Evolutionary conservation across 768 basidiomycete genomes (phyloP), one percentile per base, ranked within the genome.

Genomic region (Rhodotorula diobovata): DNA sequence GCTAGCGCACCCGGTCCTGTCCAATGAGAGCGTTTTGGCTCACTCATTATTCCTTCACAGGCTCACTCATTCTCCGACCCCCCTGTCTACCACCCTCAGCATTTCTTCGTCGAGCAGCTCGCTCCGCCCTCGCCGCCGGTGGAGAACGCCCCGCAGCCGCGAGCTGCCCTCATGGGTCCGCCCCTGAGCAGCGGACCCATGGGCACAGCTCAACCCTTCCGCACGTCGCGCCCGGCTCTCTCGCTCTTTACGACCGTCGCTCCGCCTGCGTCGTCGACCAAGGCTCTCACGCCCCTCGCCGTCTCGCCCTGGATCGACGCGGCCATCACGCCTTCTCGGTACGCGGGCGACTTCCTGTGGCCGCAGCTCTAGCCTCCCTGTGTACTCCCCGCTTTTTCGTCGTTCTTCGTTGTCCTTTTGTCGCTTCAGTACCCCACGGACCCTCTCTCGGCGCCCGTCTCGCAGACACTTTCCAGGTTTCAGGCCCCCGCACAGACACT

Each of bases 271-370:
- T 34, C 34, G 18, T 1, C 46, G 12, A n/a, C 39, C 39, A 66
- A 50, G 43, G 43, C 34, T 5, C 54, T 43, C 5, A 54, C 64
- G 51, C 51, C 61, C 8, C 51, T 65, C 21, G 18, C 55, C n/a
- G 8, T 63, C 30, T 63, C 65, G 23, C 64, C 61, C 0, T 71
- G 70, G 70, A 56, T 67, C 58, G 66, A 71, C 62, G n/a, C 66
- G 16, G 62, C 66, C 21, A 57, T 63, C 35, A 71, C 70, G 14
- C 70, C 70, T 0, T 67, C 70, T 10, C 70, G 70, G 21, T 71
- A 71, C 57, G 32, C 59, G 9, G 32, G 15, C 23, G 61, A 43
- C 20, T 55, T 48, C 18, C 25, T 37, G 20, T 56, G 35, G 45
- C 65, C 54, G 35, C 55, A 57, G 28, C 28, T 30, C 34, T 57